Evolutionary conservation across 768 basidiomycete species (phyloP).

Genomic region (Leccinellum luteum): DNA sequence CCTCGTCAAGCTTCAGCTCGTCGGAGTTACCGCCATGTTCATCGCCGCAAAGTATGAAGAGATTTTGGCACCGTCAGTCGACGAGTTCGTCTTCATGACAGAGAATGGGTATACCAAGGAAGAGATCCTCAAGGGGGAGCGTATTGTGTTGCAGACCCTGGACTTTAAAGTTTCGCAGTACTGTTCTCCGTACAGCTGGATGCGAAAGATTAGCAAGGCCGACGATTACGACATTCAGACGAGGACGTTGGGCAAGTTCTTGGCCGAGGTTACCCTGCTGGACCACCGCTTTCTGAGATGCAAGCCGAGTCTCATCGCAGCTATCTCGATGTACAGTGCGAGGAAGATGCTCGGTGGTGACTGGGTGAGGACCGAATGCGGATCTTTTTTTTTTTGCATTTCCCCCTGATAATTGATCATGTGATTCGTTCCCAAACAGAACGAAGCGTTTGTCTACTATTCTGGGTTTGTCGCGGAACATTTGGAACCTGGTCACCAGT

Average conservation of each 20-base stretch:
- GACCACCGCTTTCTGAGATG: constrained; percentile 91
- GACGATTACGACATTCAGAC: constrained; percentile 99
- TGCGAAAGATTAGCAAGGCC: constrained; percentile 96
- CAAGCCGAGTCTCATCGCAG: constrained; percentile 92
- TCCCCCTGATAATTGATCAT: constrained; percentile 19
- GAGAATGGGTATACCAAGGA: constrained; percentile 92
- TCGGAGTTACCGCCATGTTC: constrained; percentile 99
- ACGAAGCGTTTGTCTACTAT: constrained; percentile 88
- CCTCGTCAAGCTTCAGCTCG: constrained; percentile 88
- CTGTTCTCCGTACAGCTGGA: constrained; percentile 99
- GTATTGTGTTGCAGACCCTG: constrained; percentile 91
- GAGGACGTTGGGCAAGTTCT: constrained; percentile 93
- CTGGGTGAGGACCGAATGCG: constrained; percentile 70
- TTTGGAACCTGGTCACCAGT: constrained; percentile 72
- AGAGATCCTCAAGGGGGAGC: constrained; percentile 97
- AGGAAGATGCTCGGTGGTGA: constrained; percentile 90
- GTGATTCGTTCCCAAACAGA: constrained; percentile 51
- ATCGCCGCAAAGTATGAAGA: constrained; percentile 99
- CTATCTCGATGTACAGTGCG: constrained; percentile 96
- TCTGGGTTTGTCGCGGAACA: constrained; percentile 91
- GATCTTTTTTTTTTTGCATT: constrained; percentile 7
- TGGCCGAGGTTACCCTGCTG: constrained; percentile 92
- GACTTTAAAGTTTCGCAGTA: constrained; percentile 96
- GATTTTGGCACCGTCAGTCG: constrained; percentile 93
- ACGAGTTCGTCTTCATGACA: constrained; percentile 99